These are phyloP conservation scores for Neurospora sp. DNA, from an alignment of 495 filamentous ascomycete genomes.

Conservation along the genomic window DNA sequence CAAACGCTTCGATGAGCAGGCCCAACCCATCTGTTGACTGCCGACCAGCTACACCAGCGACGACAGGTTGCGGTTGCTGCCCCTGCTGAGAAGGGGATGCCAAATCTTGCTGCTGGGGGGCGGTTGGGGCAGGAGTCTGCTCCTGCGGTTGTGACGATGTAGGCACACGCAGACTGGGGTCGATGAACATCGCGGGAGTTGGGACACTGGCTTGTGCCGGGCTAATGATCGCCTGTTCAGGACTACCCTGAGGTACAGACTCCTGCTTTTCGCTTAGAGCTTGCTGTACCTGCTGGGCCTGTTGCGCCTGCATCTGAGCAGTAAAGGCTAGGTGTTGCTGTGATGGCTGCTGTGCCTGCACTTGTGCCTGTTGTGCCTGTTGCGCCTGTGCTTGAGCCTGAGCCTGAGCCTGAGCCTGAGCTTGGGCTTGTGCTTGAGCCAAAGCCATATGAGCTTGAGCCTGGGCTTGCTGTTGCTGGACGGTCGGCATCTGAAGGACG, in stretches of 20 bases:
- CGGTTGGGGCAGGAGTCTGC: neutral
- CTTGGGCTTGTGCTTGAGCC: slow-evolving; percentile 1
- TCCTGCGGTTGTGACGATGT: slow-evolving; percentile 5
- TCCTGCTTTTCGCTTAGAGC: neutral
- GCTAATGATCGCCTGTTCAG: neutral
- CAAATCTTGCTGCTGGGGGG: neutral
- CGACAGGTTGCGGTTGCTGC: neutral
- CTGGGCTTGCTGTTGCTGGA: slow-evolving; percentile 4
- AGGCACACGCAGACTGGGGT: slow-evolving; percentile 13
- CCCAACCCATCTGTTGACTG: slow-evolving; percentile 19
- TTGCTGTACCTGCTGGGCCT: neutral
- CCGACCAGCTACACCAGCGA: neutral
- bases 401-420: neutral
- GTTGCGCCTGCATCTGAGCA: neutral
- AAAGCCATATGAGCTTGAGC: neutral
- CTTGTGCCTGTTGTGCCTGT: neutral
- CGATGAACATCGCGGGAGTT: slow-evolving; percentile 10
- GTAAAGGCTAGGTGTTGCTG: neutral
- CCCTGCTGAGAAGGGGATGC: neutral
- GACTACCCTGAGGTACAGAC: neutral
- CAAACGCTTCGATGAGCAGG: slow-evolving; percentile 22
- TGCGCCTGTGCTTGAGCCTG: neutral
- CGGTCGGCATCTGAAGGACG: slow-evolving; percentile 15
- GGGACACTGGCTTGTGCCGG: neutral
- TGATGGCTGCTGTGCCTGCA: neutral